These are phyloP conservation scores for Dillenia suffruticosa DNA, from an alignment of 164 flowering plant genomes.

Conservation along the genomic window DNA sequence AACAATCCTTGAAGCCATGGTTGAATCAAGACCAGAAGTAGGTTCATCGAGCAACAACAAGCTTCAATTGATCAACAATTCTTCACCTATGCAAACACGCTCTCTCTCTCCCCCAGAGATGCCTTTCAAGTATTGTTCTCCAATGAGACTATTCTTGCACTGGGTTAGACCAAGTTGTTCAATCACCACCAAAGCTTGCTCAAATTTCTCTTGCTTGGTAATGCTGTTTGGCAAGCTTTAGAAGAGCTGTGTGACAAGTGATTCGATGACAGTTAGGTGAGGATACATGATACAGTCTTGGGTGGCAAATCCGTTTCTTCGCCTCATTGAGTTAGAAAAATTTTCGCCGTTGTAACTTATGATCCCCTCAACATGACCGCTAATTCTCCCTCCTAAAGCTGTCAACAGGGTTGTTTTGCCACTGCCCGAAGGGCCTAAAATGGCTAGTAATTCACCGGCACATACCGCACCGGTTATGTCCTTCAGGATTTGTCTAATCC, in stretches of 20 bases:
- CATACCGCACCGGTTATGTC: slow-evolving; percentile 2
- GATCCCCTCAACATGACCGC: not conserved
- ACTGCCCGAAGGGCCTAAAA: slow-evolving; percentile 17
- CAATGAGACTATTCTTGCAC: slow-evolving; percentile 6
- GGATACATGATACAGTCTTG: slow-evolving; percentile 72
- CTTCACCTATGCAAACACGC: not conserved
- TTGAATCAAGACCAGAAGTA: slow-evolving; percentile 13
- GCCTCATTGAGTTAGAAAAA: slow-evolving; percentile 42
- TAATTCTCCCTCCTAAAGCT: slow-evolving; percentile 6
- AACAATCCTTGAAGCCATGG: too few species aligned
- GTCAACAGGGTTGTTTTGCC: slow-evolving; percentile 15
- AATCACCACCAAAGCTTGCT: slow-evolving; percentile 49
- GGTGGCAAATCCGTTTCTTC: slow-evolving; percentile 70
- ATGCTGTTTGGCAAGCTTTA: slow-evolving; percentile 53
- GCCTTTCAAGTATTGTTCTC: slow-evolving; percentile 3
- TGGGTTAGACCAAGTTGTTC: slow-evolving; percentile 38
- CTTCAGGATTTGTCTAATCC: not conserved
- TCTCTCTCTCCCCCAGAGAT: slow-evolving; percentile 14
- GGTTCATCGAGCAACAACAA: slow-evolving; percentile 20
- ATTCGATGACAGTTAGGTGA: slow-evolving; percentile 68
- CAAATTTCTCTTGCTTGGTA: slow-evolving; percentile 37
- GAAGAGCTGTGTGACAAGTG: slow-evolving; percentile 73
- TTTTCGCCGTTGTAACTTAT: slow-evolving; percentile 51
- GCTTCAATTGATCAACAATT: slow-evolving; percentile 11
- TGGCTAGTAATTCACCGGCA: slow-evolving; percentile 13